Percentiles rank a stretch among this genome's conserved stretches.
Conservation (phyloP, 1,284 basidiomycete genomes). For the Malassezia equina region DNA sequence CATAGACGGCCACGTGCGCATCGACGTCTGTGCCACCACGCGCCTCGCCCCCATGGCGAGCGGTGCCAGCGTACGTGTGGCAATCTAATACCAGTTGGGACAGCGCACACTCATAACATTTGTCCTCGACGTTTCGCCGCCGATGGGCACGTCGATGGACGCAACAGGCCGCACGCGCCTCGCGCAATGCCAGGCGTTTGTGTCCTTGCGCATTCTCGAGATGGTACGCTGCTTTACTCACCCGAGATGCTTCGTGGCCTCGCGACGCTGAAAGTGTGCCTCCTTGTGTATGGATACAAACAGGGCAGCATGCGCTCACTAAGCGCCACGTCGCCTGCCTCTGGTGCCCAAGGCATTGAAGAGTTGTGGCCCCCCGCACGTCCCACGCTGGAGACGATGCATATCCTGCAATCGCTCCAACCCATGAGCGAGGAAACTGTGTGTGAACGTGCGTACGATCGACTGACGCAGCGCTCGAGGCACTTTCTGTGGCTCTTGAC, state of each 20-base stretch:
- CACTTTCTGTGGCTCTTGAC: neutral
- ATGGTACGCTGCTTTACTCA: slow-evolving; percentile 7
- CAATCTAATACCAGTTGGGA: neutral
- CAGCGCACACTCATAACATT: slow-evolving; percentile 16
- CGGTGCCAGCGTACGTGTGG: neutral
- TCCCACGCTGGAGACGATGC: slow-evolving; percentile 11
- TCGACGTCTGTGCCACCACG: no score
- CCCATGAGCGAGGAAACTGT: neutral
- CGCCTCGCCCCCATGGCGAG: neutral
- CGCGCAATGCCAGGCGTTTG: slow-evolving; percentile 6
- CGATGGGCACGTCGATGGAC: neutral
- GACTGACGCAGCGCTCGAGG: slow-evolving; percentile 3
- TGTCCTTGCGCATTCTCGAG: slow-evolving; percentile 9
- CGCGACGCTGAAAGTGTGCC: slow-evolving; percentile 10
- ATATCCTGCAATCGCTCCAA: neutral
- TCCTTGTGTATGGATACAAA: slow-evolving; percentile 11
- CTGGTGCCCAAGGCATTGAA: no score
- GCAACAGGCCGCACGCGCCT: neutral
- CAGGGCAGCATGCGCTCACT: no score
- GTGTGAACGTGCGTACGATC: slow-evolving; percentile 4
- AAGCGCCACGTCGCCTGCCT: no score
- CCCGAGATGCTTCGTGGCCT: slow-evolving; percentile 13
- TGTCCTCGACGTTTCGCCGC: slow-evolving; percentile 12
- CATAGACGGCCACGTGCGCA: neutral
- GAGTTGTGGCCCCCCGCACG: slow-evolving; percentile 10